Conservation (phyloP, 2,329 filamentous ascomycete species). For the Waltergamsia citrina region DNA sequence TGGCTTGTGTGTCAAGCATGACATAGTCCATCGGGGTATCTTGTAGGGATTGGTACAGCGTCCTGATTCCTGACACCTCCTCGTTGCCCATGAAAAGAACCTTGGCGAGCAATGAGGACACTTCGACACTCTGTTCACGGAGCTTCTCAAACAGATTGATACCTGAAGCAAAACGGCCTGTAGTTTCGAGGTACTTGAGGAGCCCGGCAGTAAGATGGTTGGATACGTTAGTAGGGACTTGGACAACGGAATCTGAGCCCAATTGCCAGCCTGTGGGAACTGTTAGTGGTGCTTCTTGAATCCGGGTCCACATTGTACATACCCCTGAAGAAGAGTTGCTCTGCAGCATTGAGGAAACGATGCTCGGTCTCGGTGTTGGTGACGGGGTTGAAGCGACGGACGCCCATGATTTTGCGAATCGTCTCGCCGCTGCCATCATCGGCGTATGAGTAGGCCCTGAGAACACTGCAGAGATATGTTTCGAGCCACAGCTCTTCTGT, state of each 20-base stretch:
- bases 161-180: constrained; percentile 85
- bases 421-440: constrained; percentile 91
- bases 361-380: constrained; percentile 98
- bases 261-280: constrained; percentile 69
- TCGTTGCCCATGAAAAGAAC: constrained; percentile 93
- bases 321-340: constrained; percentile 92
- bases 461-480: constrained; percentile 90
- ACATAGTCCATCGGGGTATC: constrained; percentile 97
- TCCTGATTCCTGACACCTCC: constrained; percentile 87
- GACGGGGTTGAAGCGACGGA: constrained; percentile 92
- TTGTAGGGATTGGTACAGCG: constrained; percentile 80
- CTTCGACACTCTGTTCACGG: constrained; percentile 80
- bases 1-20: constrained; percentile 86
- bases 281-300: neutral
- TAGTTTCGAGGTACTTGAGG: constrained; percentile 90
- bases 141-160: constrained; percentile 98
- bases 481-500: constrained; percentile 95
- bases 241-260: constrained; percentile 92
- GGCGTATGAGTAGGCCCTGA: constrained; percentile 92
- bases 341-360: constrained; percentile 86
- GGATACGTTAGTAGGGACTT: constrained; percentile 92
- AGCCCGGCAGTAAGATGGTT: constrained; percentile 94
- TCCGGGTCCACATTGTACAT: constrained; percentile 8
- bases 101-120: constrained; percentile 83
- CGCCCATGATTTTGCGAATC: constrained; percentile 95